phyloP scores from a whole-genome alignment of 768 basidiomycete species.

The Leucocoprinus sp. region DNA sequence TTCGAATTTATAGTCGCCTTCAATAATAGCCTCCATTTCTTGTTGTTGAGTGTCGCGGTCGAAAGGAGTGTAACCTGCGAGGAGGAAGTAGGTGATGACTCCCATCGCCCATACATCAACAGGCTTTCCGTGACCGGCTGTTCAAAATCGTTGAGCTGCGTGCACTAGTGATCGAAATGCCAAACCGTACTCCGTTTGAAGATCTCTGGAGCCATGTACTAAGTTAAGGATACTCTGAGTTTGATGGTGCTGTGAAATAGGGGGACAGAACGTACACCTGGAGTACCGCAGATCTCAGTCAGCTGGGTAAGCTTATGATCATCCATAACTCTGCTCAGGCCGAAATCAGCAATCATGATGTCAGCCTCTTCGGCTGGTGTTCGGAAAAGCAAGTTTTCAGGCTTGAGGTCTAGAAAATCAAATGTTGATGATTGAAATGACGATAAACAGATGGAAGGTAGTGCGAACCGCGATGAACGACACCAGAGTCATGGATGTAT shows the following conservation, averaged over 20 bases:
- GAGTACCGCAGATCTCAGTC: conserved; percentile 95
- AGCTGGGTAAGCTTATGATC: conserved; percentile 81
- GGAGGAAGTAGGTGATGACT: conserved; percentile 95
- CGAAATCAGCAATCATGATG: conserved; percentile 97
- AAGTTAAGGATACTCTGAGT: background rate
- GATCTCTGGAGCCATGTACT: conserved; percentile 97
- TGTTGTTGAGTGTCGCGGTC: conserved; percentile 82
- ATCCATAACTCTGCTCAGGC: conserved; percentile 84
- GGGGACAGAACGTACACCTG: conserved; percentile 45
- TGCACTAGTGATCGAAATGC: too few species aligned
- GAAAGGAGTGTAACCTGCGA: conserved; percentile 91
- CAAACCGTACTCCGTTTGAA: conserved; percentile 79
- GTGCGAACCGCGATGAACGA: conserved; percentile 78
- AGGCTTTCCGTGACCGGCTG: conserved; percentile 88
- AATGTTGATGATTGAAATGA: background rate
- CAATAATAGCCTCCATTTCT: conserved; percentile 94
- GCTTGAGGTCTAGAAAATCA: conserved; percentile 69
- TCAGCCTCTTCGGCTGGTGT: conserved; percentile 84
- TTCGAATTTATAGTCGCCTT: conserved; percentile 85
- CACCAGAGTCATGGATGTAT: conserved; percentile 86
- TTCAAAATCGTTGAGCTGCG: too few species aligned
- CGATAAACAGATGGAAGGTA: background rate
- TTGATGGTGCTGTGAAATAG: conserved; percentile 5
- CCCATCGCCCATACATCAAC: conserved; percentile 98
- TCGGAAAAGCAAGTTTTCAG: conserved; percentile 95